Evolutionary conservation across 805 yeast genomes (phyloP).

Genomic region (Suhomyces xylopsoci): DNA sequence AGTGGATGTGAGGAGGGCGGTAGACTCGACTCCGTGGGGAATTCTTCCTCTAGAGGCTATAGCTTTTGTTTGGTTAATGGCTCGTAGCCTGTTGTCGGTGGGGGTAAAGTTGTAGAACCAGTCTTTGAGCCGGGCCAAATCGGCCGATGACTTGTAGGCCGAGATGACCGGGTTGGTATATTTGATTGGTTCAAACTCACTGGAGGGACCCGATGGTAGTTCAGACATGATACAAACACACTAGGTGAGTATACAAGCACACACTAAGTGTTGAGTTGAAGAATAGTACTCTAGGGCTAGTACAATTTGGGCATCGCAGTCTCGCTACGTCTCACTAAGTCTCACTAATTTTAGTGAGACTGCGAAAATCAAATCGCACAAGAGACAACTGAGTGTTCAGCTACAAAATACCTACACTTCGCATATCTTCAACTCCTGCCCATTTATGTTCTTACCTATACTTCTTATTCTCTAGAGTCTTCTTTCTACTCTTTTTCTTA

Average conservation of each 20-base stretch:
- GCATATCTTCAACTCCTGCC: no score
- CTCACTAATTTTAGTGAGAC: background rate
- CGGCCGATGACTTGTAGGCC: slow-evolving; percentile 28
- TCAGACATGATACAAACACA: no score
- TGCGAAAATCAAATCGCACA: background rate
- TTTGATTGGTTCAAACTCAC: slow-evolving; percentile 1
- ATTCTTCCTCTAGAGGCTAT: slow-evolving; percentile 58
- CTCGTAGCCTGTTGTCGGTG: slow-evolving; percentile 38
- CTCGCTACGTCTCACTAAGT: background rate
- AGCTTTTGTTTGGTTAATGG: slow-evolving; percentile 51
- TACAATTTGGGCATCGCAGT: background rate
- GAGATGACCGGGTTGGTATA: slow-evolving; percentile 21
- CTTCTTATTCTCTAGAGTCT: no score
- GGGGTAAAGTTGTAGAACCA: slow-evolving; percentile 49
- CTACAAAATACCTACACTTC: no score
- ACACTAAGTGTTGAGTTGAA: no score
- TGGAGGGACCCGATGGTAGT: background rate
- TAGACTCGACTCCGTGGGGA: slow-evolving; percentile 72
- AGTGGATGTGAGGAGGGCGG: slow-evolving; percentile 56
- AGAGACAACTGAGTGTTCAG: no score
- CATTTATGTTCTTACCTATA: no score
- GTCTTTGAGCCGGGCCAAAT: slow-evolving; percentile 43
- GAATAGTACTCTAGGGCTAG: no score
- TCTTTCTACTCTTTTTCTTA: no score
- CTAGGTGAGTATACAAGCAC: background rate